These are phyloP conservation scores for Arabidopsis arenosa DNA, from an alignment of 345 rosid genomes.

Conservation along the genomic window DNA sequence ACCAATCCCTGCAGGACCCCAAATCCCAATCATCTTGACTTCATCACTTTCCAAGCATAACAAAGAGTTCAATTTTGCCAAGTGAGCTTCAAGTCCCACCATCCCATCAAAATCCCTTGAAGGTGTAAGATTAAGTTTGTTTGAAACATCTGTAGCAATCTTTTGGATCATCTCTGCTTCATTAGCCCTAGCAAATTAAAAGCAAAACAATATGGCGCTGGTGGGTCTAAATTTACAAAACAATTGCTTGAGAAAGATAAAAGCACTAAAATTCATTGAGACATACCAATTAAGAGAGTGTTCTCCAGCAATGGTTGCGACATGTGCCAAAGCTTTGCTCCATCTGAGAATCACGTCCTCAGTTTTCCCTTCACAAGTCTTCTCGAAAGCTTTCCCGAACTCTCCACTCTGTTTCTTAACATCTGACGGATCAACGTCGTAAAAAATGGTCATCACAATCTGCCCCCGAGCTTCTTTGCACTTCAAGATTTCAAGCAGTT, in stretches of 20 bases:
- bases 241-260: too few relatives aligned
- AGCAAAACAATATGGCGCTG: too few relatives aligned
- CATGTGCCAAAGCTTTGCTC: too few relatives aligned
- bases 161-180: constrained; percentile 6
- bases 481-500: not conserved
- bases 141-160: constrained; percentile 5
- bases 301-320: too few relatives aligned
- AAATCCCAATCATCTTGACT: constrained; percentile 19
- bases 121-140: not conserved
- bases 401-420: not conserved
- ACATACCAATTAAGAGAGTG: too few relatives aligned
- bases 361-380: not conserved
- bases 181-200: not conserved
- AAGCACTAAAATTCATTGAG: too few relatives aligned
- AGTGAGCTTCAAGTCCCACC: constrained; percentile 10
- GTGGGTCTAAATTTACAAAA: too few relatives aligned
- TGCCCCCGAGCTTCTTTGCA: not conserved
- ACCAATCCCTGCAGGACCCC: constrained; percentile 7
- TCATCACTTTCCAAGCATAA: not conserved
- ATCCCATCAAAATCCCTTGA: not conserved
- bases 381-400: not conserved
- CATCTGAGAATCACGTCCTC: not conserved
- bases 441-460: not conserved
- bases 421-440: not conserved
- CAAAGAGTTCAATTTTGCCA: not conserved